Conservation (phyloP, 2,329 filamentous ascomycete species). For the Venturia aucupariae region DNA sequence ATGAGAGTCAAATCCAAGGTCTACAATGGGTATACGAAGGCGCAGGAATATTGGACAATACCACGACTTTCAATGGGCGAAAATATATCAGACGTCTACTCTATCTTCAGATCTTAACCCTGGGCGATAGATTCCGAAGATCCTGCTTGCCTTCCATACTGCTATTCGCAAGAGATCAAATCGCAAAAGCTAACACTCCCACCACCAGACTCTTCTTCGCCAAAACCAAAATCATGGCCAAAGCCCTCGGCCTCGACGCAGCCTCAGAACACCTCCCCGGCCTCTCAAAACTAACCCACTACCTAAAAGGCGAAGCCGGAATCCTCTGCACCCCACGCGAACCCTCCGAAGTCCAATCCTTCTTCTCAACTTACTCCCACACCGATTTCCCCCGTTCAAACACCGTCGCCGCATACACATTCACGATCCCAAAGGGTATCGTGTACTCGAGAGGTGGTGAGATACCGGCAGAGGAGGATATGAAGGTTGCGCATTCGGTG, state of each 20-base stretch:
- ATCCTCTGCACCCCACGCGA: constrained; percentile 80
- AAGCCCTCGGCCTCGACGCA: constrained; percentile 72
- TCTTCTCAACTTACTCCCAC: constrained; percentile 63
- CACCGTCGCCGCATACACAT: constrained; percentile 60
- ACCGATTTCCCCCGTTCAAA: constrained; percentile 90
- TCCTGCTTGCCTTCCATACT: neutral
- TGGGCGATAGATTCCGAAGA: neutral
- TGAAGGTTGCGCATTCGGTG: constrained; percentile 76
- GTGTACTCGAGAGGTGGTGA: constrained; percentile 74
- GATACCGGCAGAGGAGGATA: constrained; percentile 69
- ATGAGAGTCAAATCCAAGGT: neutral
- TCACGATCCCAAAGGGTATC: constrained; percentile 73
- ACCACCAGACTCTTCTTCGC: constrained; percentile 79
- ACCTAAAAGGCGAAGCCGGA: constrained; percentile 75
- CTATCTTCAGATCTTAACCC: too few relatives aligned
- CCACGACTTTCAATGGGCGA: too few relatives aligned
- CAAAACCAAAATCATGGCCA: constrained; percentile 98
- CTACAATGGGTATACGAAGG: neutral
- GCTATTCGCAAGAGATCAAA: neutral
- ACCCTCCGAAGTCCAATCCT: constrained; percentile 55
- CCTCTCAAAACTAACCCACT: constrained; percentile 57
- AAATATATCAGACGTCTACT: too few relatives aligned
- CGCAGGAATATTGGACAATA: neutral
- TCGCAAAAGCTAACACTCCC: neutral
- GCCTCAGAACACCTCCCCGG: constrained; percentile 75